phyloP scores from a whole-genome alignment of 371 early-diverging fungal genomes.

The Mortierella polycephala region DNA sequence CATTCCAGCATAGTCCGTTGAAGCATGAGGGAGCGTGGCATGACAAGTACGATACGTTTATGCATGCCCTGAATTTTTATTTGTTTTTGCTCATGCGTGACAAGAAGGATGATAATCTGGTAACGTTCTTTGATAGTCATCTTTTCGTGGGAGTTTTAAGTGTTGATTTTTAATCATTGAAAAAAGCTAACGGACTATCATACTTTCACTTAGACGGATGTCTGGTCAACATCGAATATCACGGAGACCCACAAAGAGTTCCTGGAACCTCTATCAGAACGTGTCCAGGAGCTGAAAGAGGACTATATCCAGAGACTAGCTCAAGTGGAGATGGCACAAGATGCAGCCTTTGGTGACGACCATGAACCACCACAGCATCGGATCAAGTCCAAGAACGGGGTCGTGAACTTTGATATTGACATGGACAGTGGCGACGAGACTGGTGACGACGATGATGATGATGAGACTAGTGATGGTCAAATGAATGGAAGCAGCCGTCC shows the following conservation, averaged over 20 bases:
- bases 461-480: no score
- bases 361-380: constrained; percentile 9
- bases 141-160: neutral
- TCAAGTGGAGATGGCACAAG: constrained; percentile 16
- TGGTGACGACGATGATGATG: constrained; percentile 20
- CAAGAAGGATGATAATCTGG: constrained; percentile 36
- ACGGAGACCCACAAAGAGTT: constrained; percentile 26
- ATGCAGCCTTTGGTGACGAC: constrained; percentile 9
- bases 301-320: constrained; percentile 35
- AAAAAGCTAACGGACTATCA: neutral
- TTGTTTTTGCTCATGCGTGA: constrained; percentile 57
- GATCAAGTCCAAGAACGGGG: constrained; percentile 39
- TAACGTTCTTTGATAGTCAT: constrained; percentile 2
- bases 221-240: constrained; percentile 37
- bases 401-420: constrained; percentile 49
- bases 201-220: constrained; percentile 29
- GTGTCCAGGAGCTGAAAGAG: constrained; percentile 37
- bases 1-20: constrained; percentile 25
- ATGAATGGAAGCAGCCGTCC: neutral
- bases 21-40: constrained; percentile 33
- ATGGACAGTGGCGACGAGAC: constrained; percentile 29
- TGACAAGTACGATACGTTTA: constrained; percentile 54
- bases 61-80: constrained; percentile 59
- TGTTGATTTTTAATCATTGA: neutral
- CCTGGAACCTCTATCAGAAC: constrained; percentile 29